Percentiles rank a stretch among this genome's conserved stretches.
Evolutionary conservation across 768 basidiomycete genomes (phyloP).

Genomic region (Suillus spraguei): DNA sequence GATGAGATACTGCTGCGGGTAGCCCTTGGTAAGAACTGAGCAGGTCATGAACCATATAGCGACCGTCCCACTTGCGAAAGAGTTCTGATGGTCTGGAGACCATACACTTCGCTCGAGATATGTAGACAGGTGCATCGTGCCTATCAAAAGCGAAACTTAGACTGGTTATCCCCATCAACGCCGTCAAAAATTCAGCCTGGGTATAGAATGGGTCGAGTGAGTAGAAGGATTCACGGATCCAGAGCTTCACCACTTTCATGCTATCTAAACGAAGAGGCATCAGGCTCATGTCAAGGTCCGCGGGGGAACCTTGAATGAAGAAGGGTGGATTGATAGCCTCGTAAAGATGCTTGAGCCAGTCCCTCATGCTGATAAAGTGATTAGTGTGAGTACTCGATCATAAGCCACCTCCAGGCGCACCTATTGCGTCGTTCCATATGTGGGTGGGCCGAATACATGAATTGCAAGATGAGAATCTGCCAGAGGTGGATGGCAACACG

Average conservation of each 20-base stretch:
- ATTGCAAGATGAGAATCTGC: constrained; percentile 51
- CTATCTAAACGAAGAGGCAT: constrained; percentile 44
- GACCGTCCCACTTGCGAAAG: constrained; percentile 17
- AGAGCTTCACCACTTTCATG: constrained; percentile 43
- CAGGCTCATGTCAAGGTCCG: constrained; percentile 34
- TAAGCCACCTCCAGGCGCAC: constrained; percentile 10
- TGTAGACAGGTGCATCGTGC: constrained; percentile 34
- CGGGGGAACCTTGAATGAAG: constrained; percentile 46
- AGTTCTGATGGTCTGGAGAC: not conserved
- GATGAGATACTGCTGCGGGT: constrained; percentile 28
- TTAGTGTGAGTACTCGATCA: not conserved
- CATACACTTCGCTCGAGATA: constrained; percentile 36
- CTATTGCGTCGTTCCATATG: not conserved
- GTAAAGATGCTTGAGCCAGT: constrained; percentile 50
- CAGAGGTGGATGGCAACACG: constrained; percentile 48
- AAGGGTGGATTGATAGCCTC: constrained; percentile 51
- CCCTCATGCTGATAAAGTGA: constrained; percentile 14
- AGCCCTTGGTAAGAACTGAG: constrained; percentile 32
- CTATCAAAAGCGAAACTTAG: constrained; percentile 44
- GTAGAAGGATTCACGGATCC: constrained; percentile 47
- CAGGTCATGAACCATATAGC: constrained; percentile 37
- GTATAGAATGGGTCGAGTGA: constrained; percentile 22
- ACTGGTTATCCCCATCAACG: constrained; percentile 37
- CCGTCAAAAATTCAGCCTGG: constrained; percentile 40
- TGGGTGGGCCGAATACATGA: constrained; percentile 22